phyloP scores from a whole-genome alignment of 1,139 yeast species.

The Zygotorulaspora mrakii region DNA sequence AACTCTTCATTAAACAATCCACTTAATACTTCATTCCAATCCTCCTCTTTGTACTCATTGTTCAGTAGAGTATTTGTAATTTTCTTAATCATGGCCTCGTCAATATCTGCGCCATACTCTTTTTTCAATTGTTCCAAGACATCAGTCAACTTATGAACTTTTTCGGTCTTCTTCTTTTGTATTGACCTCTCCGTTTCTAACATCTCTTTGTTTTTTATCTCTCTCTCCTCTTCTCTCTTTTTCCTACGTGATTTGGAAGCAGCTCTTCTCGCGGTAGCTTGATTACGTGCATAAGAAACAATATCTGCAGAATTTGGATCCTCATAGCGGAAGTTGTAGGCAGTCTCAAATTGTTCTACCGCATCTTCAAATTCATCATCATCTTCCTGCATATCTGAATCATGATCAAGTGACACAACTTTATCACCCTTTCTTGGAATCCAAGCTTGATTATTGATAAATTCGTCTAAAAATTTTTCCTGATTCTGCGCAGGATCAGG shows the following conservation, averaged over 20 bases:
- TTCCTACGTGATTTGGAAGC: constrained; percentile 72
- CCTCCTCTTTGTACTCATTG: constrained; percentile 85
- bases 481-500: constrained; percentile 70
- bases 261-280: constrained; percentile 84
- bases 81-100: constrained; percentile 52
- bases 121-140: constrained; percentile 72
- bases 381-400: constrained; percentile 39
- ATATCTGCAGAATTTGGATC: constrained; percentile 89
- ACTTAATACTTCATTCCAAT: constrained; percentile 87
- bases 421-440: constrained; percentile 60
- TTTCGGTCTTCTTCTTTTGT: constrained; percentile 68
- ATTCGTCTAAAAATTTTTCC: constrained; percentile 67
- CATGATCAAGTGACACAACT: constrained; percentile 51
- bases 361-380: constrained; percentile 91
- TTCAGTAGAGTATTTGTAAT: constrained; percentile 73
- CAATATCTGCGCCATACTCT: constrained; percentile 77
- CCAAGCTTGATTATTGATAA: constrained; percentile 82
- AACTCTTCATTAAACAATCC: constrained; percentile 81
- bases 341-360: constrained; percentile 85
- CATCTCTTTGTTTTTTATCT: constrained; percentile 50
- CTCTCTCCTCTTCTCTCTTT: constrained; percentile 70
- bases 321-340: constrained; percentile 91
- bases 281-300: constrained; percentile 93
- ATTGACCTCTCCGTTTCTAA: constrained; percentile 57
- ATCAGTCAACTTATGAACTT: constrained; percentile 73